Percentiles rank a stretch among this genome's conserved stretches.
phyloP scores from a whole-genome alignment of 2,329 filamentous ascomycete species.

The Lecanicillium sp. region DNA sequence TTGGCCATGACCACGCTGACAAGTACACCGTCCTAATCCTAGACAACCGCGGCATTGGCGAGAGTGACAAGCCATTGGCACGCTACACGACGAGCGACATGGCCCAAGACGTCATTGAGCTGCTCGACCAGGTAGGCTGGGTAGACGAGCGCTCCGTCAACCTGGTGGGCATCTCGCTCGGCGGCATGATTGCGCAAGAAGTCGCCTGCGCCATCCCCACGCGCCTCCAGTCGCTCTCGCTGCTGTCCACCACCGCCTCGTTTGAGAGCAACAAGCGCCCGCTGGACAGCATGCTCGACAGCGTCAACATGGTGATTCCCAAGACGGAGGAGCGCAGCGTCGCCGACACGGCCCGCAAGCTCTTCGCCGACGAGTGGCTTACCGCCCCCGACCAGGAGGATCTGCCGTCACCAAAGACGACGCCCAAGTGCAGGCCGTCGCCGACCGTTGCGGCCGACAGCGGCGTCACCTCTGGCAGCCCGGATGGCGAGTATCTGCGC shows the following conservation, averaged over 20 bases:
- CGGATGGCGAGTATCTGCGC: conserved; percentile 30
- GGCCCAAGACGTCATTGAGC: conserved; percentile 68
- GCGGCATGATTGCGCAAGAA: conserved; percentile 90
- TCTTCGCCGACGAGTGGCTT: conserved; percentile 62
- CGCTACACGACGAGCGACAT: conserved; percentile 80
- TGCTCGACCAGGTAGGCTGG: conserved; percentile 64
- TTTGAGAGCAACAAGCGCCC: conserved; percentile 56
- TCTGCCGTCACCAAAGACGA: conserved; percentile 36
- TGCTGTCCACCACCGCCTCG: conserved; percentile 53
- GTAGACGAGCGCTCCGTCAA: conserved; percentile 45
- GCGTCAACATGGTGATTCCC: conserved; percentile 54
- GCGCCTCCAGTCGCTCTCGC: conserved; percentile 45
- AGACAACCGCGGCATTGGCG: conserved; percentile 81
- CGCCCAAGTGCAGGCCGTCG: conserved; percentile 28
- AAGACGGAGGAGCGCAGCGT: conserved; percentile 62
- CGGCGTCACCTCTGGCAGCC: conserved; percentile 6
- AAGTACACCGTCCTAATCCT: conserved; percentile 67
- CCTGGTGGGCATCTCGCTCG: conserved; percentile 73
- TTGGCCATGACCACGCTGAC: conserved; percentile 61
- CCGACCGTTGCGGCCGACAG: neutral
- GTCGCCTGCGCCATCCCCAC: conserved; percentile 47
- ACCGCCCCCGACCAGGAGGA: conserved; percentile 47
- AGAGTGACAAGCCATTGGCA: conserved; percentile 65
- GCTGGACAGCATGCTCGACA: conserved; percentile 53
- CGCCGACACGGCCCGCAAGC: conserved; percentile 50